Evolutionary conservation across 352 stramenopile genomes (phyloP).

Genomic region (Ochromonadaceae sp.): DNA sequence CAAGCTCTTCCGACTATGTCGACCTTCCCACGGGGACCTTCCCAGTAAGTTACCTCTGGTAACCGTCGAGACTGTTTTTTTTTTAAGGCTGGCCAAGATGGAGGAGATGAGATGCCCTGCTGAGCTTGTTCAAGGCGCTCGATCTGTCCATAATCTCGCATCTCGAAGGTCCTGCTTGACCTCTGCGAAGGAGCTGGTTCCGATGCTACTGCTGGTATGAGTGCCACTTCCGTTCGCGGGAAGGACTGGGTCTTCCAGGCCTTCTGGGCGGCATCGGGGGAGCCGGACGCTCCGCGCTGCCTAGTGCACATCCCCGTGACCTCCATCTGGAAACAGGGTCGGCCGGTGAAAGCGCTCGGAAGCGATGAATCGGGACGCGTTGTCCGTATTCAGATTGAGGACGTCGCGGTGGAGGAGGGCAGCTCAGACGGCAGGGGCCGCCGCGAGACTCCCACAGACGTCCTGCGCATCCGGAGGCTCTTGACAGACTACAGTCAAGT

Average conservation of each 20-base stretch:
- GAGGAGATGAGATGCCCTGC: too few relatives aligned
- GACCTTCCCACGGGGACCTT: too few relatives aligned
- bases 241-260: slow-evolving; percentile 15
- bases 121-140: too few relatives aligned
- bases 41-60: too few relatives aligned
- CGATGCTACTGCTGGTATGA: too few relatives aligned
- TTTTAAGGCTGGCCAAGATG: too few relatives aligned
- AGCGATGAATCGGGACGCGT: neutral
- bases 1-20: too few relatives aligned
- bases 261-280: neutral
- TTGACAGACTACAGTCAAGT: neutral
- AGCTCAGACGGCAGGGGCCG: neutral
- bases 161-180: too few relatives aligned
- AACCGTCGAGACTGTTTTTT: too few relatives aligned
- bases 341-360: neutral
- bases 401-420: neutral
- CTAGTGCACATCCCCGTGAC: slow-evolving; percentile 8
- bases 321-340: slow-evolving; percentile 1
- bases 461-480: neutral
- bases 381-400: neutral
- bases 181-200: too few relatives aligned
- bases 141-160: too few relatives aligned
- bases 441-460: neutral
- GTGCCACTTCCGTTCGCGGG: neutral
- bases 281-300: neutral